Evolutionary conservation across 1,284 basidiomycete species (phyloP), one percentile per base, ranked within the genome.

Genomic region (Exobasidium cylindrosporum): DNA sequence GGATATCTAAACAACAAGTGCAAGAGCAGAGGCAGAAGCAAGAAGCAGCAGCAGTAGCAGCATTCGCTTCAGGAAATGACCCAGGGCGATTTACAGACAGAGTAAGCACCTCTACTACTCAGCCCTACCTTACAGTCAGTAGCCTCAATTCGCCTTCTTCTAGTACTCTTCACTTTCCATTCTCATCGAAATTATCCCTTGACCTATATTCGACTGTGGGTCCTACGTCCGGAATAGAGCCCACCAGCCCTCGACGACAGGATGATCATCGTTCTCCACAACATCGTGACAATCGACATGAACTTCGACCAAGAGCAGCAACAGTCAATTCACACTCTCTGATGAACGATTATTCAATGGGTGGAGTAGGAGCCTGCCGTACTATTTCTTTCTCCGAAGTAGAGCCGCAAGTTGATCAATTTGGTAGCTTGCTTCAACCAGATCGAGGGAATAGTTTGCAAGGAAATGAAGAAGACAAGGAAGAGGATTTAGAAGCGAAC

Each of bases 401-500:
- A 14, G 47, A 21, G 14, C 21, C 47, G 2, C n/a, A 21, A 4
- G 26, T 50, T 13, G 53, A 55, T 28, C 53, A 55, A 26, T 55
- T 55, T 55, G 53, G 53, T 4, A 35, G 4, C 13, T 55, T 2
- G 26, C 53, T 44, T 14, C 14, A 14, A 24, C 21, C n/a, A 28
- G 47, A 50, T 50, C 47, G 4, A 50, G 21, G 26, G n/a, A 7
- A 2, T 14, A 26, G 5, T 3, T 13, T 24, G 14, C 32, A 55
- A 28, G 30, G 30, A 10, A 14, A 14, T 14, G 53, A 35, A 35
- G 53, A 55, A 32, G 53, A 35, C 4, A 29, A 55, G 3, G 53
- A 55, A 31, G 31, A 55, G 21, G 53, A 55, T 29, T n/a, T 55
- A 23, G 53, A 55, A 14, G 14, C 14, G n/a, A 55, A 55, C 21